These are phyloP conservation scores for Fusarium foetens DNA, from an alignment of 2,329 filamentous ascomycete species.

Conservation along the genomic window DNA sequence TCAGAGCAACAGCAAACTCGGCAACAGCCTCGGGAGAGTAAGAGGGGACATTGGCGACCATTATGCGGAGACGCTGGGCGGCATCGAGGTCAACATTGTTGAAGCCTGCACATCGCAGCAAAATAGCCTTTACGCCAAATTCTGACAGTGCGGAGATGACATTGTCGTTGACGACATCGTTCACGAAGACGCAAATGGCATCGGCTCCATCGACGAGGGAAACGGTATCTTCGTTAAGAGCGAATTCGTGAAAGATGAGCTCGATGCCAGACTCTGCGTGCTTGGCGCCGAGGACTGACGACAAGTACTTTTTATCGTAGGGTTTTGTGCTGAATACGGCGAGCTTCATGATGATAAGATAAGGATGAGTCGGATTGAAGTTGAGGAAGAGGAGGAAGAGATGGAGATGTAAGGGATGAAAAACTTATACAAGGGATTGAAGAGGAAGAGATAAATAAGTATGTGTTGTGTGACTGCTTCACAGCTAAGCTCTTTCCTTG, in stretches of 20 bases:
- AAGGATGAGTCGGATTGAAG: neutral
- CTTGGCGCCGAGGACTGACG: constrained; percentile 52
- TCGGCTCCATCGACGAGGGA: constrained; percentile 61
- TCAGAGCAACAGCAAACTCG: constrained; percentile 74
- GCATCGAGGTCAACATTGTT: constrained; percentile 72
- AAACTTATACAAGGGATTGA: neutral
- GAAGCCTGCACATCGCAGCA: constrained; percentile 74
- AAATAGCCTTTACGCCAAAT: constrained; percentile 65
- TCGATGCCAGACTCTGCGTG: constrained; percentile 53
- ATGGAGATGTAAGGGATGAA: neutral
- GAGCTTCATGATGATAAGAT: constrained; percentile 60
- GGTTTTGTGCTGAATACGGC: constrained; percentile 73
- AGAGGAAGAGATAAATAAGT: neutral
- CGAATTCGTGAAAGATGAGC: constrained; percentile 67
- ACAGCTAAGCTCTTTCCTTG: constrained; percentile 16
- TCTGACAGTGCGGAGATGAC: constrained; percentile 63
- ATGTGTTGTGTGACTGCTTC: neutral
- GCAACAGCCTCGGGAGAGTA: constrained; percentile 77
- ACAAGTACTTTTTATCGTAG: constrained; percentile 68
- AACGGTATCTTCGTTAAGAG: constrained; percentile 66
- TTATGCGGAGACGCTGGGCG: constrained; percentile 65
- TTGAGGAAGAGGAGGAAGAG: neutral
- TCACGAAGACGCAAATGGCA: constrained; percentile 76
- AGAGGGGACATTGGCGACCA: constrained; percentile 73
- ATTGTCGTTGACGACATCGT: constrained; percentile 64